These are phyloP conservation scores for Penicillium nucicola DNA, from an alignment of 495 filamentous ascomycete genomes.

Conservation along the genomic window DNA sequence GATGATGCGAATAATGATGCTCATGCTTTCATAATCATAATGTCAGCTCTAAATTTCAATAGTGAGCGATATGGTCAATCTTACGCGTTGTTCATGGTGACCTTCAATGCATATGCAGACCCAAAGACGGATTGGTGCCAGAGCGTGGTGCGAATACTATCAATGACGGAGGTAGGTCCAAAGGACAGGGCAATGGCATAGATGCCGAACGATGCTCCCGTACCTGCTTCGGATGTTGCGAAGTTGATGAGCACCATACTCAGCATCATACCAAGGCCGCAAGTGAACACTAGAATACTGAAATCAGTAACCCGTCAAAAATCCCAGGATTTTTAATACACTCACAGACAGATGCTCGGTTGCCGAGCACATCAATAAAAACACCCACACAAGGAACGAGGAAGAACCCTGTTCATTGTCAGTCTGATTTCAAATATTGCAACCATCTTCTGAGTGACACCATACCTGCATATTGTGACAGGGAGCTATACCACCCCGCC, in stretches of 20 bases:
- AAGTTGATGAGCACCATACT: conserved; percentile 42
- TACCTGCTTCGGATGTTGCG: conserved; percentile 28
- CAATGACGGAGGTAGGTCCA: conserved; percentile 42
- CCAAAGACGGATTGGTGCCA: conserved; percentile 46
- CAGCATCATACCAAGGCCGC: conserved; percentile 37
- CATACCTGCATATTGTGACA: conserved; percentile 42
- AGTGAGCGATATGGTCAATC: neutral
- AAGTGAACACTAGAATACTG: conserved; percentile 24
- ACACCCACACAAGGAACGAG: conserved; percentile 40
- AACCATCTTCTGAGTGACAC: neutral
- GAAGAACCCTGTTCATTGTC: conserved; percentile 28
- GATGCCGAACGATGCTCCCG: conserved; percentile 42
- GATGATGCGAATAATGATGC: conserved; percentile 43
- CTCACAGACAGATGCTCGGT: conserved; percentile 39
- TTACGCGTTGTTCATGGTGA: conserved; percentile 46
- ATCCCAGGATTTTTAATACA: neutral
- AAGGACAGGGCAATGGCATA: conserved; percentile 39
- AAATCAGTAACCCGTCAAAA: neutral
- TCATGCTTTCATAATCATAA: conserved; percentile 28
- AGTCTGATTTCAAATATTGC: neutral
- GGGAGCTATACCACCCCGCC: conserved; percentile 44
- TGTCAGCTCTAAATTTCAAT: conserved; percentile 1
- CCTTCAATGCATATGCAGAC: conserved; percentile 40
- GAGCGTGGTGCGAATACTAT: conserved; percentile 41
- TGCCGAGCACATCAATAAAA: conserved; percentile 44